Evolutionary conservation across 345 rosid genomes (phyloP).

Genomic region (Abelmoschus esculentus): DNA sequence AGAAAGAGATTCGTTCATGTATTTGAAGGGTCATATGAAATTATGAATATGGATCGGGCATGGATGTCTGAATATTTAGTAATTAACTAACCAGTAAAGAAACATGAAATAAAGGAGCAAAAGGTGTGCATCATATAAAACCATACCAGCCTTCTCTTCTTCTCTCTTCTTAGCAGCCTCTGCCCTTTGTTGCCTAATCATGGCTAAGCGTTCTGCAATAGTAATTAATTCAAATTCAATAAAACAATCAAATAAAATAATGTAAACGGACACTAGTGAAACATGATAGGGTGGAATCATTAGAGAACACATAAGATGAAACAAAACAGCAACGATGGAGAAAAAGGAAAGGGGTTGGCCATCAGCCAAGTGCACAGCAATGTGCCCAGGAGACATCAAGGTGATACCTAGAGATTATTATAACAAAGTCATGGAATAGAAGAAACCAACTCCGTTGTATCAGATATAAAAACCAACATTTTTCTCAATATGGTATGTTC

Average conservation of each 20-base stretch:
- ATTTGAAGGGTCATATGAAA: background rate
- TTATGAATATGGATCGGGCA: background rate
- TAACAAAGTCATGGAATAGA: background rate
- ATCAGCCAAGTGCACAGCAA: background rate
- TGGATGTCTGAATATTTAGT: background rate
- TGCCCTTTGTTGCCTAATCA: conserved; percentile 81
- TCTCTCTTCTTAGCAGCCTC: conserved; percentile 65
- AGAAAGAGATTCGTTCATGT: background rate
- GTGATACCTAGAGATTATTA: background rate
- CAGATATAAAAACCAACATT: too few species aligned
- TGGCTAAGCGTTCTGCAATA: conserved; percentile 61
- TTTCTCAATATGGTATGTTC: background rate
- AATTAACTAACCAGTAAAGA: background rate
- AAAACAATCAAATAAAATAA: background rate
- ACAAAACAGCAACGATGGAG: background rate
- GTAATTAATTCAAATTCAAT: background rate
- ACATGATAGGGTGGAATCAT: too few species aligned
- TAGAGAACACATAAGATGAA: background rate
- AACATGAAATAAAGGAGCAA: background rate
- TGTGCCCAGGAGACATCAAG: background rate
- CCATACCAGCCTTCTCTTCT: conserved; percentile 53
- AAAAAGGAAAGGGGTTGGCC: background rate
- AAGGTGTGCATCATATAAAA: background rate
- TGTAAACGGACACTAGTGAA: background rate
- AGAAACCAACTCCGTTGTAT: background rate